Evolutionary conservation across 768 basidiomycete genomes (phyloP).

Genomic region (Glaciozyma martinii): DNA sequence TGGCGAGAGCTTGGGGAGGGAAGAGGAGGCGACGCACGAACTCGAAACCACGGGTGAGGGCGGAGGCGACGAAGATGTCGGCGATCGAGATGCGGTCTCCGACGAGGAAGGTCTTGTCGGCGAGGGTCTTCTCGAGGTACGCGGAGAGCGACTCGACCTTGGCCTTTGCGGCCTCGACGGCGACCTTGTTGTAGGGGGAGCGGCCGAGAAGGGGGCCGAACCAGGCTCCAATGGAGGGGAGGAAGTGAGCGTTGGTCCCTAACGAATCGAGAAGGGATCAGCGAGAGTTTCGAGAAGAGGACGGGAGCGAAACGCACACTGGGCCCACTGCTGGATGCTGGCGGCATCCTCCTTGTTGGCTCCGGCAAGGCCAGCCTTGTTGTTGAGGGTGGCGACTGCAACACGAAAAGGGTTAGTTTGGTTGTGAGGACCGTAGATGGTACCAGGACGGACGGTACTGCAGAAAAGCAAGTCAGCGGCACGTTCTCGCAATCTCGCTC

Average conservation of each 20-base stretch:
- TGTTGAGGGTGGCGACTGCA: slow-evolving; percentile 17
- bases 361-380: slow-evolving; percentile 72
- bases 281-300: slow-evolving; percentile 19
- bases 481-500: background rate
- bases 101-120: slow-evolving; percentile 76
- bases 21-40: slow-evolving; percentile 29
- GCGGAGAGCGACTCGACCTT: slow-evolving; percentile 44
- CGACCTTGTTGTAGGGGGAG: slow-evolving; percentile 69
- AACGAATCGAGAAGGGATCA: slow-evolving; percentile 32
- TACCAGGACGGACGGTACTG: slow-evolving; percentile 50
- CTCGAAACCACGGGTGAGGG: slow-evolving; percentile 50
- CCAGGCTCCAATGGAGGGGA: slow-evolving; percentile 19
- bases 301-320: slow-evolving; percentile 44
- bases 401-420: background rate
- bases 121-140: slow-evolving; percentile 65
- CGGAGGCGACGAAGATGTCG: slow-evolving; percentile 61
- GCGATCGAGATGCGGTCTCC: slow-evolving; percentile 91
- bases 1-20: background rate
- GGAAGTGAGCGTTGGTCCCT: slow-evolving; percentile 20
- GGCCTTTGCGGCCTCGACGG: slow-evolving; percentile 35
- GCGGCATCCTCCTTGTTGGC: slow-evolving; percentile 57
- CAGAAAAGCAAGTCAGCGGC: slow-evolving; percentile 6
- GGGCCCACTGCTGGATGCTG: slow-evolving; percentile 74
- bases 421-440: slow-evolving; percentile 33
- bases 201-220: slow-evolving; percentile 43